Conservation (phyloP, 1,284 basidiomycete species). For the Clitocybe nebularis region DNA sequence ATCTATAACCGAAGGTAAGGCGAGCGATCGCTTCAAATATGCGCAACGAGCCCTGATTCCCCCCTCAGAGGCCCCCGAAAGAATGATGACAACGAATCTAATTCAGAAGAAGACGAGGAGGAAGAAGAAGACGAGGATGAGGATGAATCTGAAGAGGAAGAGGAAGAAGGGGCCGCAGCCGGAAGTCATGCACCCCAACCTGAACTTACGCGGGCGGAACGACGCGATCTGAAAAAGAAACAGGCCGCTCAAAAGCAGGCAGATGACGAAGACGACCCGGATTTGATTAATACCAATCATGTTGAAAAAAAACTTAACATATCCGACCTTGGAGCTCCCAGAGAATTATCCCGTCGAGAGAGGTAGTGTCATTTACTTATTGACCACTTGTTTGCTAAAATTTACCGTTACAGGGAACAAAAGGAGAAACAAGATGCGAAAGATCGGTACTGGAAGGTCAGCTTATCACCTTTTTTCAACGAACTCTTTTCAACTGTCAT, state of each 20-base stretch:
- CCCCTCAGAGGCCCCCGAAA: conserved; percentile 12
- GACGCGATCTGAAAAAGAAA: conserved; percentile 73
- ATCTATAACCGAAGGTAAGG: conserved; percentile 43
- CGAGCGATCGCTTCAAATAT: conserved; percentile 3
- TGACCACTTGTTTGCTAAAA: conserved; percentile 9
- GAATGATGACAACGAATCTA: conserved; percentile 24
- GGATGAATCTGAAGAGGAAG: conserved; percentile 36
- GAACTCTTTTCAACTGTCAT: conserved; percentile 1
- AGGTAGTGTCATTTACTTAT: conserved; percentile 39
- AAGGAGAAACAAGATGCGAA: conserved; percentile 88
- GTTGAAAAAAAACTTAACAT: conserved; percentile 63
- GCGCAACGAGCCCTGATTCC: conserved; percentile 7
- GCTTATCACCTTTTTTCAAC: conserved; percentile 10
- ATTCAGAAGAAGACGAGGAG: conserved; percentile 20
- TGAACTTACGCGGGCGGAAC: conserved; percentile 61
- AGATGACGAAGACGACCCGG: conserved; percentile 47
- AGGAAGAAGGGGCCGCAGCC: conserved; percentile 32
- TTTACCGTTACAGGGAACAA: conserved; percentile 57
- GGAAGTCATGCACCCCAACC: conserved; percentile 34
- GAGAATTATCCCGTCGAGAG: conserved; percentile 64
- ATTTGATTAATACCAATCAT: conserved; percentile 71
- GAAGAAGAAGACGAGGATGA: conserved; percentile 31
- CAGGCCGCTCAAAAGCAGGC: conserved; percentile 44
- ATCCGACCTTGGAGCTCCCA: conserved; percentile 52
- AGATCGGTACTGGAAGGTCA: conserved; percentile 81